phyloP scores from a whole-genome alignment of 805 yeast species.

The Myxozyma nipponensis region DNA sequence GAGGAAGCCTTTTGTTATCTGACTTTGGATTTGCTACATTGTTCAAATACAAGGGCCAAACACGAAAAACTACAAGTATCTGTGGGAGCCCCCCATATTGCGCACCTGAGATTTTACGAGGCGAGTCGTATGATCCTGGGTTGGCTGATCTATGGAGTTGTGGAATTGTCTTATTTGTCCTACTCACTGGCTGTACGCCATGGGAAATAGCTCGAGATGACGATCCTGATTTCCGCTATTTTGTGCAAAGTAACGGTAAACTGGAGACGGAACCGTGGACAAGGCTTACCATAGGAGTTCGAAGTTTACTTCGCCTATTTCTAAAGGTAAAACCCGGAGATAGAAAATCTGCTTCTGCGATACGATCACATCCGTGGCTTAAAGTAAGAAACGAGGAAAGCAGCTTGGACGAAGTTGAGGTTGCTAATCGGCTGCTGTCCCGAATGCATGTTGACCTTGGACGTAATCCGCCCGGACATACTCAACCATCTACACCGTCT shows the following conservation, averaged over 20 bases:
- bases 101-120: constrained; percentile 64
- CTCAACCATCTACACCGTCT: background rate
- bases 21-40: constrained; percentile 74
- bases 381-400: background rate
- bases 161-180: constrained; percentile 55
- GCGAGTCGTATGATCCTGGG: constrained; percentile 51
- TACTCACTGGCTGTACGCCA: constrained; percentile 63
- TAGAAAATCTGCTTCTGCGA: constrained; percentile 43
- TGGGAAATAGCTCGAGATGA: constrained; percentile 62
- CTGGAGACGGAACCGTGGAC: constrained; percentile 52
- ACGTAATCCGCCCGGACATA: background rate
- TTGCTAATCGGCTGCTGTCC: constrained; percentile 51
- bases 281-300: constrained; percentile 45
- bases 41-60: constrained; percentile 49
- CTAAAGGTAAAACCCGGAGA: constrained; percentile 48
- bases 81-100: constrained; percentile 75
- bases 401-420: constrained; percentile 35
- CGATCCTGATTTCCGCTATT: constrained; percentile 48
- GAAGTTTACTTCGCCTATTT: constrained; percentile 52
- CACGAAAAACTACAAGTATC: constrained; percentile 48
- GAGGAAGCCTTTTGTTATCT: constrained; percentile 67
- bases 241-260: constrained; percentile 46
- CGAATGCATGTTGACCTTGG: constrained; percentile 46
- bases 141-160: constrained; percentile 54
- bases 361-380: constrained; percentile 54